Evolutionary conservation across 2,329 filamentous ascomycete species (phyloP), one percentile per base, ranked within the genome.

Genomic region (Fusarium buxicola): DNA sequence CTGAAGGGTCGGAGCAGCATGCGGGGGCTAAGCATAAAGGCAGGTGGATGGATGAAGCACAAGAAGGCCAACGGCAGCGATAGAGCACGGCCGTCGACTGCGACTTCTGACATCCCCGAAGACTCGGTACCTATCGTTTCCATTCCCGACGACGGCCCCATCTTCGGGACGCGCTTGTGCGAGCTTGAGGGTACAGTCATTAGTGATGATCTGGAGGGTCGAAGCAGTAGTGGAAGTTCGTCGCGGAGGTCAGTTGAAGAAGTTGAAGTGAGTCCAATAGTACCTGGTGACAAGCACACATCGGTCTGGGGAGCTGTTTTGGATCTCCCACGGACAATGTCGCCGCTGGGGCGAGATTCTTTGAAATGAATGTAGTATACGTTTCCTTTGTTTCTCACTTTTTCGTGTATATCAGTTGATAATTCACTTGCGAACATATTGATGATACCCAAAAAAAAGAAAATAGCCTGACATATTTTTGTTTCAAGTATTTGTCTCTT

Each of bases 11-110:
- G 56, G 4, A 66, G 70, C 4, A 71, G 69, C 28, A 54, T 73
- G 48, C 62, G 66, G 1, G 68, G 66, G 24, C 53, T 75, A 2
- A 66, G 67, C 46, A 47, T 66, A 47, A 72, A 66, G 46, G 63
- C 70, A 0, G 49, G 68, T n/a, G 66, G 62, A 18, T 74, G 74
- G 72, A 66, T 70, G 24, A 67, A 69, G 12, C 59, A 62, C n/a
- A 72, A 66, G 41, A 65, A 66, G 13, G 45, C n/a, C n/a, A n/a
- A n/a, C n/a, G n/a, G n/a, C n/a, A n/a, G 55, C 36, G 27, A 35
- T 12, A 21, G 41, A n/a, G 46, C 31, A 9, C 56, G 51, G 0
- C 35, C 43, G 2, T 35, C 43, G 2, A 51, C 55, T 2, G 40
- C 43, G 9, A 48, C 16, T 8, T 50, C 46, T 7, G 53, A 47